phyloP scores from a whole-genome alignment of 2,329 filamentous ascomycete genomes.

The Paracoccidioides lutzii region DNA sequence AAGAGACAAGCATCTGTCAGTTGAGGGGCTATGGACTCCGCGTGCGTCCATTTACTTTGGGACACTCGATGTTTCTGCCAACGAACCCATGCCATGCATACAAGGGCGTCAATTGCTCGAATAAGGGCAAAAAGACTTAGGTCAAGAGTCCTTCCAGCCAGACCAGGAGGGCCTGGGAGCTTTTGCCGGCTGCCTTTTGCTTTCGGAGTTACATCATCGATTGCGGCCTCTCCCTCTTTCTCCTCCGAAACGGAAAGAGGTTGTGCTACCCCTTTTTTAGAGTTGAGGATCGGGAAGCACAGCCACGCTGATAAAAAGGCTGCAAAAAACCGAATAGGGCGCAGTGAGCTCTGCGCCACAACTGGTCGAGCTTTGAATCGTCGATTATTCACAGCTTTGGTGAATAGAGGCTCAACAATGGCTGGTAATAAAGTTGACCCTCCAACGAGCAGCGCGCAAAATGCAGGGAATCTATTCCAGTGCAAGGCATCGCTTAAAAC shows the following conservation, averaged over 20 bases:
- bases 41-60: constrained; percentile 18
- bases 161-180: constrained; percentile 15
- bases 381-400: background rate
- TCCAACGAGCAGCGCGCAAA: constrained; percentile 40
- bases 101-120: constrained; percentile 57
- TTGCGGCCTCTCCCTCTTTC: constrained; percentile 5
- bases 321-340: constrained; percentile 28
- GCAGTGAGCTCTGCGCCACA: background rate
- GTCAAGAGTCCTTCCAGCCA: constrained; percentile 65
- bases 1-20: constrained; percentile 59
- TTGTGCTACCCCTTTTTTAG: constrained; percentile 14
- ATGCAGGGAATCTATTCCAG: constrained; percentile 39
- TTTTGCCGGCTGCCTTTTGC: constrained; percentile 6
- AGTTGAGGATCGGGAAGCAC: constrained; percentile 38
- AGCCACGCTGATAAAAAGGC: constrained; percentile 38
- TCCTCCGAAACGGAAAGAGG: background rate
- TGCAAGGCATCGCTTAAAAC: constrained; percentile 30
- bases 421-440: constrained; percentile 37
- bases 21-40: constrained; percentile 30
- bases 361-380: background rate
- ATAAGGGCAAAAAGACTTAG: constrained; percentile 66
- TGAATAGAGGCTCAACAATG: constrained; percentile 7
- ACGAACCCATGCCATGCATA: constrained; percentile 52
- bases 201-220: background rate
- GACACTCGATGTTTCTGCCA: constrained; percentile 25